Evolutionary conservation across 192 early-diverging fungal species (phyloP).

Genomic region (Linnemannia schmuckeri): DNA sequence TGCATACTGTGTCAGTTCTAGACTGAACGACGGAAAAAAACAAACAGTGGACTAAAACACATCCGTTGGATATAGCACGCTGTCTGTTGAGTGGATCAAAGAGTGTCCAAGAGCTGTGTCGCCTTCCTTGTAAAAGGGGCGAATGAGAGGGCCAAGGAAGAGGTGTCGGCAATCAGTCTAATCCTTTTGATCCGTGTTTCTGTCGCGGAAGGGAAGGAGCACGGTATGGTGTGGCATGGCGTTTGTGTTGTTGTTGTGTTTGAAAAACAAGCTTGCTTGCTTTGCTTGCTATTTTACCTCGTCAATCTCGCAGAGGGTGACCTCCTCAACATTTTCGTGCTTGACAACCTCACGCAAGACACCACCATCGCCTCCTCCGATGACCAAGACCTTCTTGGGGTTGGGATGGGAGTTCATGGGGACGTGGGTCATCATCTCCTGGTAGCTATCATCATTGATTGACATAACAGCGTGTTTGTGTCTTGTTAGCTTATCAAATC

Average conservation of each 20-base stretch:
- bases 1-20: neutral
- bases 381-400: constrained; percentile 96
- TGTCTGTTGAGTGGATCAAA: neutral
- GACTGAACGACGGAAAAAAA: neutral
- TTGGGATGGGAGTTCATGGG: constrained; percentile 95
- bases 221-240: neutral
- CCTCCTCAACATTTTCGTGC: constrained; percentile 93
- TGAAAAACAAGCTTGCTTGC: neutral
- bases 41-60: neutral
- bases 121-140: neutral
- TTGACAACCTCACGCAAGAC: constrained; percentile 98
- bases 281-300: constrained; percentile 64
- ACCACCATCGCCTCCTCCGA: constrained; percentile 99
- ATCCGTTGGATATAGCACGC: neutral
- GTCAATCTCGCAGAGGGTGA: constrained; percentile 97
- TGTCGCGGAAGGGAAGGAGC: neutral
- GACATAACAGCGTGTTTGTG: neutral
- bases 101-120: neutral
- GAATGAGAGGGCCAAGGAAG: neutral
- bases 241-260: neutral
- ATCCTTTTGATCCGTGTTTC: constrained; percentile 12
- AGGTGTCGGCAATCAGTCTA: neutral
- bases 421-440: constrained; percentile 99
- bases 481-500: neutral
- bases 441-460: constrained; percentile 72